These are phyloP conservation scores for Aphanomyces invadans DNA, from an alignment of 352 stramenopile genomes.

Conservation along the genomic window DNA sequence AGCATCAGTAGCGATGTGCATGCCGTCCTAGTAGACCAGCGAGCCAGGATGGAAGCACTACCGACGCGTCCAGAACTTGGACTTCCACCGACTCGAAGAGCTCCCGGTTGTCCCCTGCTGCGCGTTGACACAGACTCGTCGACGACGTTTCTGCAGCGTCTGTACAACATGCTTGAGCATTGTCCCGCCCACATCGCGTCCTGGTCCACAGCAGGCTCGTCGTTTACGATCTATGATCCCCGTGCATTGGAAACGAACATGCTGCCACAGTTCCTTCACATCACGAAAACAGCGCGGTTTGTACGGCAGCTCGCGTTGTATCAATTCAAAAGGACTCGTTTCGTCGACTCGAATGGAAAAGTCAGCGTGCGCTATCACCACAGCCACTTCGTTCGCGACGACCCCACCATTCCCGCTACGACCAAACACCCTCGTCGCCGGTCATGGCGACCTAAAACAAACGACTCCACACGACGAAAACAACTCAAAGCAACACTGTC, in stretches of 20 bases:
- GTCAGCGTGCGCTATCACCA: neutral
- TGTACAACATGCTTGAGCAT: neutral
- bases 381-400: neutral
- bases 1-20: too few species aligned
- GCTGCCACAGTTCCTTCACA: neutral
- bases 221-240: neutral
- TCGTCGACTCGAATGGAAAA: neutral
- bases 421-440: too few species aligned
- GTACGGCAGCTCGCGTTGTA: neutral
- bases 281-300: neutral
- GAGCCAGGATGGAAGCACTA: too few species aligned
- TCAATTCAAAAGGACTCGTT: neutral
- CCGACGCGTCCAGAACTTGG: too few species aligned
- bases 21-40: too few species aligned
- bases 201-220: neutral
- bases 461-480: too few species aligned
- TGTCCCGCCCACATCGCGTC: neutral
- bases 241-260: neutral
- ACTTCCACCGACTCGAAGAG: too few species aligned
- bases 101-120: too few species aligned
- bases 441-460: too few species aligned
- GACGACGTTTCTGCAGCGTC: neutral
- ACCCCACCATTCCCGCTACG: too few species aligned
- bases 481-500: too few species aligned
- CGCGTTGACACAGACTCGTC: neutral